A percentile compares a stretch with the other conserved stretches of the same genome.
These are phyloP conservation scores for Phytophthora rubi DNA, from an alignment of 352 stramenopile genomes.

Conservation along the genomic window DNA sequence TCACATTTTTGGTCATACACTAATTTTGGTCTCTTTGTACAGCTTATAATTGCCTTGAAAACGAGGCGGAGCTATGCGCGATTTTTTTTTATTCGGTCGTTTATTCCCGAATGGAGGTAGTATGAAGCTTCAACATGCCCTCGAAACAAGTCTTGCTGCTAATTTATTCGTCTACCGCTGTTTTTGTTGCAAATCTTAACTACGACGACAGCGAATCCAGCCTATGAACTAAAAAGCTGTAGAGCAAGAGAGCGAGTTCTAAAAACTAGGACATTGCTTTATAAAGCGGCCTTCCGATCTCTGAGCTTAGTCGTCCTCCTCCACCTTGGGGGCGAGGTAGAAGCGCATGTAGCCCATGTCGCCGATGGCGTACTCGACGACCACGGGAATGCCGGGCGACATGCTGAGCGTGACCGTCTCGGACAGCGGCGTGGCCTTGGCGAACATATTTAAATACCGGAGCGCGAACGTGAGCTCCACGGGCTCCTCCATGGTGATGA, in stretches of 20 bases:
- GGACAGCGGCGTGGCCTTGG: constrained; percentile 97
- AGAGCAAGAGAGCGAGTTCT: constrained; percentile 9
- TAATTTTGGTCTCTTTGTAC: too few relatives aligned
- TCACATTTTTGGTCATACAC: too few relatives aligned
- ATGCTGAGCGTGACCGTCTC: constrained; percentile 97
- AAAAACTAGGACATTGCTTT: neutral
- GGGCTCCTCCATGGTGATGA: constrained; percentile 99
- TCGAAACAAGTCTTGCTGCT: constrained; percentile 15
- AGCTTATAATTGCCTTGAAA: too few relatives aligned
- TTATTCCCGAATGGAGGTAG: too few relatives aligned
- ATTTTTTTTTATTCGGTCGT: too few relatives aligned
- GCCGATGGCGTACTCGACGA: constrained; percentile 99
- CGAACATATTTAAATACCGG: constrained; percentile 99
- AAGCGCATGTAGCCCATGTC: constrained; percentile 98
- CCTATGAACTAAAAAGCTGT: constrained; percentile 29
- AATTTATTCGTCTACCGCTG: constrained; percentile 20
- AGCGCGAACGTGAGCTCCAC: constrained; percentile 99
- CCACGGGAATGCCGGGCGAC: constrained; percentile 97
- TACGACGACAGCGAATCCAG: constrained; percentile 1
- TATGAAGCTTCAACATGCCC: neutral
- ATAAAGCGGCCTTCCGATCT: neutral
- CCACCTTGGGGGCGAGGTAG: constrained; percentile 99
- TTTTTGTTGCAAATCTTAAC: constrained; percentile 12
- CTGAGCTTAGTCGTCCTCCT: constrained; percentile 94
- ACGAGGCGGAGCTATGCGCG: too few relatives aligned